Conservation (phyloP, 257 asterid genomes). For the Rubia yunnanensis region DNA sequence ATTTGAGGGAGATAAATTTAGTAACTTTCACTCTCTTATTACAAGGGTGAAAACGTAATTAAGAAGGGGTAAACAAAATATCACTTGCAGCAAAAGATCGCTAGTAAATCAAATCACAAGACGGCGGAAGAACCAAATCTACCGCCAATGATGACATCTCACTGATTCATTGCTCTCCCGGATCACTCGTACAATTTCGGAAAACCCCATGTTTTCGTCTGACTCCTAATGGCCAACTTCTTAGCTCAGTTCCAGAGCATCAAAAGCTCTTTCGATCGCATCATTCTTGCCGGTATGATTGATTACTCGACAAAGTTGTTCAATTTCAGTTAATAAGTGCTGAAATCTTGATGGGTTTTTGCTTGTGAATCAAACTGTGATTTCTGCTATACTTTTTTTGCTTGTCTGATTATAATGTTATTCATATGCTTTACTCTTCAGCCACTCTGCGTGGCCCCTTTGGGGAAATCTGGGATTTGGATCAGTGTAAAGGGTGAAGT, state of each 20-base stretch:
- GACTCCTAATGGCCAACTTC: slow-evolving; percentile 66
- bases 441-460: too few relatives aligned
- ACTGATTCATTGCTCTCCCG: background rate
- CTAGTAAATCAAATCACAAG: background rate
- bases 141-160: slow-evolving; percentile 1
- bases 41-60: slow-evolving; percentile 4
- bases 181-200: slow-evolving; percentile 5
- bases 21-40: too few relatives aligned
- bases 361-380: background rate
- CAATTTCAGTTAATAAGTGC: background rate
- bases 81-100: background rate
- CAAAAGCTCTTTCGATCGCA: slow-evolving; percentile 64
- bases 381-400: background rate
- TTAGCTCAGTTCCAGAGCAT: slow-evolving; percentile 95
- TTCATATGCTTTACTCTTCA: background rate
- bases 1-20: background rate
- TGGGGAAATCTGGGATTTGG: background rate
- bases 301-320: background rate
- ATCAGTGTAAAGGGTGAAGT: background rate
- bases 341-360: background rate
- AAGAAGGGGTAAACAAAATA: background rate
- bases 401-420: background rate
- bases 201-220: slow-evolving; percentile 5
- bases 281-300: slow-evolving; percentile 73
- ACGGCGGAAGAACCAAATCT: slow-evolving; percentile 8